Evolutionary conservation across 306 rosid genomes (phyloP), one percentile per base, ranked within the genome.

Genomic region (Casuarina glauca): DNA sequence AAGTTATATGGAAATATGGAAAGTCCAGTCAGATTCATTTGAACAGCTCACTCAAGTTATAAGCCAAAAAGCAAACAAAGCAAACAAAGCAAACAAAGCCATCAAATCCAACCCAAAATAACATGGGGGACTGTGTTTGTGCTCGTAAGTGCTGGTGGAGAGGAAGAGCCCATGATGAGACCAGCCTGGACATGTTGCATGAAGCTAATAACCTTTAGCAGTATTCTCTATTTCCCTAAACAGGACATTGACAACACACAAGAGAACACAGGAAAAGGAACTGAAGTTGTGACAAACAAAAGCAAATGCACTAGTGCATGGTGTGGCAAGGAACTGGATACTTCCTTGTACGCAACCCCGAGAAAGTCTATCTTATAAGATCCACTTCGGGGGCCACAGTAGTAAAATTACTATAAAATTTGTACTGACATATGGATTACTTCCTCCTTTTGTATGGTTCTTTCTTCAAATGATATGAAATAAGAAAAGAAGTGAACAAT

Each of bases 61-160:
- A n/a, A 41, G 15, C 32, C 49, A 66, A 41, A 35, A 66, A 66
- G 32, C 48, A 26, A 66, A 35, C n/a, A 16, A 41, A 3, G 35
- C 9, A n/a, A n/a, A n/a, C n/a, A 35, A 66, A 66, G 32, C 48
- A 26, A 66, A 35, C n/a, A 16, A 41, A 3, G 35, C 9, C 39
- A 63, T 38, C 20, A 41, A 17, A 41, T 39, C 71, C 71, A 66
- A 42, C 71, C n/a, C 71, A 66, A 42, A 39, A 66, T 41, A 66
- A 19, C 71, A 66, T 13, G 4, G 16, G 68, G 43, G 44, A 1
- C 4, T 16, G 44, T 0, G 43, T 62, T 16, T 12, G 9, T 36
- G 42, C n/a, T 5, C 9, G 61, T n/a, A 32, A 9, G 61, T 61
- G 42, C 42, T 62, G 19, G 43, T 13, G 43, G 43, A 9, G 16